phyloP scores from a whole-genome alignment of 805 yeast genomes.

The Pichia cephalocereana region DNA sequence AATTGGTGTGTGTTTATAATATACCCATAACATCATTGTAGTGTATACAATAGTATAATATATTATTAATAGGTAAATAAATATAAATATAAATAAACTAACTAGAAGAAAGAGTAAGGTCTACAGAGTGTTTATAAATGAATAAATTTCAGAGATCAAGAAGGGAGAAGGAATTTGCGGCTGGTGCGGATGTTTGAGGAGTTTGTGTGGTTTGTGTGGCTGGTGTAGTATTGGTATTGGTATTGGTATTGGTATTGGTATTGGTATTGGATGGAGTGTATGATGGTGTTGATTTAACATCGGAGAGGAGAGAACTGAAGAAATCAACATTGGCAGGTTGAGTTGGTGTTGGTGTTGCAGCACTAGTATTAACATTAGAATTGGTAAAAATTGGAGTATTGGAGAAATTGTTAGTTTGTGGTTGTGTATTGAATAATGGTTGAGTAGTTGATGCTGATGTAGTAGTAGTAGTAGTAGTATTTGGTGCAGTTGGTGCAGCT shows the following conservation, averaged over 20 bases:
- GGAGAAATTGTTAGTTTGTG: neutral
- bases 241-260: conserved; percentile 1
- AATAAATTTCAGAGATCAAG: neutral
- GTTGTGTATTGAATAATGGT: too few relatives aligned
- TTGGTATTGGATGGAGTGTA: conserved; percentile 1
- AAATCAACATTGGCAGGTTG: conserved; percentile 13
- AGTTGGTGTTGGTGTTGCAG: neutral
- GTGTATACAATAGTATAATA: neutral
- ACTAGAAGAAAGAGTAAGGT: neutral
- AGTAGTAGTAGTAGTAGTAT: conserved; percentile 7
- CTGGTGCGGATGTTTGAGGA: neutral
- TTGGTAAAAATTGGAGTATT: neutral
- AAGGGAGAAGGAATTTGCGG: neutral
- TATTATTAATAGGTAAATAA: too few relatives aligned
- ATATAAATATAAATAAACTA: neutral
- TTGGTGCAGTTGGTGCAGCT: conserved; percentile 7
- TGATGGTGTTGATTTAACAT: neutral
- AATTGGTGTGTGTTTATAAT: neutral
- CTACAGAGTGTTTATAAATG: neutral
- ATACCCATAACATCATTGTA: neutral
- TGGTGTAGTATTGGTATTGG: neutral
- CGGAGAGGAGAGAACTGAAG: neutral
- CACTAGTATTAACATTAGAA: neutral
- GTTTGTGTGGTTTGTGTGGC: neutral
- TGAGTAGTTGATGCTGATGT: conserved; percentile 18